Evolutionary conservation across 192 early-diverging fungal genomes (phyloP).

Genomic region (Kickxella alabastrina): DNA sequence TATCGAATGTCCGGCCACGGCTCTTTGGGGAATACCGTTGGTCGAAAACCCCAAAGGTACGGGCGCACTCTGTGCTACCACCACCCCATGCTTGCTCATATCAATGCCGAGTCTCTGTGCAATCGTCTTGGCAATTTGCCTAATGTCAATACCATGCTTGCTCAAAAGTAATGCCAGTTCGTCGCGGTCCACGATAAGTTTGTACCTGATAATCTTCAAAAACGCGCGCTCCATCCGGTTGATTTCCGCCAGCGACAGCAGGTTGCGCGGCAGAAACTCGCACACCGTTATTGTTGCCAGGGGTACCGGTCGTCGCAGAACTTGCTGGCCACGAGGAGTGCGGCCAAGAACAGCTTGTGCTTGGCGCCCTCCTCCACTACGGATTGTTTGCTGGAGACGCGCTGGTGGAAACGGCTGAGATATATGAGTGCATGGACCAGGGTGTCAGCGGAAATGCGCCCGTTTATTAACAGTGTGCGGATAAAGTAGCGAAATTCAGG

Average conservation of each 20-base stretch:
- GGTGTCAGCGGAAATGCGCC: constrained; percentile 42
- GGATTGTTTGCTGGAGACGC: constrained; percentile 20
- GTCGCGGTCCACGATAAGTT: constrained; percentile 43
- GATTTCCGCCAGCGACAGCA: constrained; percentile 29
- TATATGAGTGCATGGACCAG: constrained; percentile 50
- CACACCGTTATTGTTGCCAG: constrained; percentile 36
- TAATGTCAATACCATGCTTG: constrained; percentile 45
- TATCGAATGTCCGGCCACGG: constrained; percentile 37
- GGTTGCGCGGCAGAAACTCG: constrained; percentile 31
- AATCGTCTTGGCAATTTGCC: constrained; percentile 30
- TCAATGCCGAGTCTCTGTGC: constrained; percentile 21
- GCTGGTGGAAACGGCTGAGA: constrained; percentile 33
- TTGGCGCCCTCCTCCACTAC: constrained; percentile 44
- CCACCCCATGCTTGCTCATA: too few species aligned
- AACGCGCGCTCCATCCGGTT: constrained; percentile 48
- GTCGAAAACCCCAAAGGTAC: not conserved
- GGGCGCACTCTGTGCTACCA: not conserved
- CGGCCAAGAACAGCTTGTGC: constrained; percentile 45
- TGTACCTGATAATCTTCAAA: constrained; percentile 38
- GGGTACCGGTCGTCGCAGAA: constrained; percentile 48
- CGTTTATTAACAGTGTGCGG: constrained; percentile 42
- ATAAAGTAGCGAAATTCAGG: constrained; percentile 47
- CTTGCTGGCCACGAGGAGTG: constrained; percentile 47
- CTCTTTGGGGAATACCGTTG: constrained; percentile 25
- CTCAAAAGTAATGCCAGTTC: constrained; percentile 39